Evolutionary conservation across 331 rosid genomes (phyloP).

Genomic region (Quercus phellos): DNA sequence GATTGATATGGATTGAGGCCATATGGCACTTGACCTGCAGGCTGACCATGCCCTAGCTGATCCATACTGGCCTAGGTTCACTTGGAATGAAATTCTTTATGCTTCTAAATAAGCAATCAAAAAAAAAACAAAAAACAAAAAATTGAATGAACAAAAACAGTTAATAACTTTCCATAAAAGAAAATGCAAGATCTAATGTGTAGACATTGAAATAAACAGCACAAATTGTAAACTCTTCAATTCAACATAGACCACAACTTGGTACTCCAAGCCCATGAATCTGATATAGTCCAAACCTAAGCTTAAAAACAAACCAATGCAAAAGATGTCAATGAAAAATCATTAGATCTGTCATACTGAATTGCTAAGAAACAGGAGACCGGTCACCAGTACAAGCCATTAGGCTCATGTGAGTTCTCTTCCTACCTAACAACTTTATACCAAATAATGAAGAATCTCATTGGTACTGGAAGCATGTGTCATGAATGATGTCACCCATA

Average conservation of each 20-base stretch:
- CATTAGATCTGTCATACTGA: neutral
- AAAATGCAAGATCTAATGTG: neutral
- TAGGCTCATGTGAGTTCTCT: neutral
- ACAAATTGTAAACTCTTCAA: neutral
- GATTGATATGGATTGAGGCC: slow-evolving; percentile 26
- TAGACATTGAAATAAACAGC: neutral
- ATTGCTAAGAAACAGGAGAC: neutral
- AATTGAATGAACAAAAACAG: neutral
- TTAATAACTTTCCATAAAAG: neutral
- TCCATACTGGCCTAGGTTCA: slow-evolving; percentile 31
- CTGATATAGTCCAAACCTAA: neutral
- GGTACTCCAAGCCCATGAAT: neutral
- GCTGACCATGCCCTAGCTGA: slow-evolving; percentile 37
- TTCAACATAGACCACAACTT: neutral
- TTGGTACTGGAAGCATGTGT: neutral
- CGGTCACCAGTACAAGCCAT: neutral
- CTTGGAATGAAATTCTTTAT: neutral
- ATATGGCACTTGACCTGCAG: slow-evolving; percentile 26
- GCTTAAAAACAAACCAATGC: neutral
- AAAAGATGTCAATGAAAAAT: neutral
- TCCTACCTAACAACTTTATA: neutral
- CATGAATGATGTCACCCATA: neutral
- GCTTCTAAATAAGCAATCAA: neutral
- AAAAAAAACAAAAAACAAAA: neutral
- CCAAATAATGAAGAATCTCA: neutral